Evolutionary conservation across 108 stramenopile species (phyloP).

Genomic region (Cyclostephanos tholiformis): DNA sequence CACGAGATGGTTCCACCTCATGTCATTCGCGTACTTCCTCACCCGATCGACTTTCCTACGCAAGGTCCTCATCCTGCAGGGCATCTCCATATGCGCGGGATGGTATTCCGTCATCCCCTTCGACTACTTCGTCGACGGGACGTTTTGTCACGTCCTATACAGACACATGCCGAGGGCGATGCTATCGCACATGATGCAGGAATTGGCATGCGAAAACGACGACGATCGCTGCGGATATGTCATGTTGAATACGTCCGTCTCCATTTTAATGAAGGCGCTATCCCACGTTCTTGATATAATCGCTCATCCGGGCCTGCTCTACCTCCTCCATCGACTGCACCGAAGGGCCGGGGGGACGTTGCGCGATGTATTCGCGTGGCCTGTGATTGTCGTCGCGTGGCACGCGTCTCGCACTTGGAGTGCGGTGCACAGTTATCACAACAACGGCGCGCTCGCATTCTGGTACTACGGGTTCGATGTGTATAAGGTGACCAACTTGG

Average conservation of each 20-base stretch:
- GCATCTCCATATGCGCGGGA: conserved; percentile 49
- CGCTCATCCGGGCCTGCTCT: conserved; percentile 55
- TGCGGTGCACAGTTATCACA: conserved; percentile 50
- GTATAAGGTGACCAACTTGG: conserved; percentile 51
- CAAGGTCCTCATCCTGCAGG: conserved; percentile 38
- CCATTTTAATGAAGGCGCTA: conserved; percentile 31
- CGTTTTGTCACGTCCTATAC: conserved; percentile 51
- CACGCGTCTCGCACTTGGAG: conserved; percentile 53
- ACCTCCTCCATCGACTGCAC: conserved; percentile 52
- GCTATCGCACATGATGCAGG: conserved; percentile 29
- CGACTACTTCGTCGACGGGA: conserved; percentile 44
- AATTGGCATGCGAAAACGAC: background rate
- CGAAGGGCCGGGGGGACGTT: conserved; percentile 17
- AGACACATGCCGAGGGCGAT: conserved; percentile 55
- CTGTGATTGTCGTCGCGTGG: conserved; percentile 49
- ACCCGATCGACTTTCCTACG: conserved; percentile 46
- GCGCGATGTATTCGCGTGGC: conserved; percentile 42
- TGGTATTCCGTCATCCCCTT: conserved; percentile 57
- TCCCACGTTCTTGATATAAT: conserved; percentile 56
- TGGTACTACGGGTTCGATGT: conserved; percentile 64
- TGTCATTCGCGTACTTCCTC: conserved; percentile 41
- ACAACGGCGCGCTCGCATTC: conserved; percentile 29
- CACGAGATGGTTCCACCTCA: conserved; percentile 64
- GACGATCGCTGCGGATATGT: background rate
- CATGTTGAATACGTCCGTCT: conserved; percentile 12